Evolutionary conservation across 495 filamentous ascomycete species (phyloP).

Genomic region (Penicillium psychrofluorescens): DNA sequence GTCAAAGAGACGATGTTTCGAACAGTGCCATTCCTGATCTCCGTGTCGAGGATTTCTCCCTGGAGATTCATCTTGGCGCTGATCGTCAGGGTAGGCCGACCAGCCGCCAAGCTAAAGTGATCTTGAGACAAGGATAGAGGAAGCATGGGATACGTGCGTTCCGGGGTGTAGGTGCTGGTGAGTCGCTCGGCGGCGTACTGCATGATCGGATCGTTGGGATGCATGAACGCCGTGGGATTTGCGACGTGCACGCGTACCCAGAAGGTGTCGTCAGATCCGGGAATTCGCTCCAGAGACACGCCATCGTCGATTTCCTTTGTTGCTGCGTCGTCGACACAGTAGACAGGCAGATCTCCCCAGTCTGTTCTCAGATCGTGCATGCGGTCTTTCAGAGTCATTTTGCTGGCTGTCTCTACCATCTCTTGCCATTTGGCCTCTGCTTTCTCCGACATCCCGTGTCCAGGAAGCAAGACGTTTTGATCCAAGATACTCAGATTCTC

Average conservation of each 20-base stretch:
- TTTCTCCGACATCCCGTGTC: slow-evolving; percentile 30
- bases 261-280: slow-evolving; percentile 44
- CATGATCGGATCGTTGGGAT: slow-evolving; percentile 47
- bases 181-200: slow-evolving; percentile 56
- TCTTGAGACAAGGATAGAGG: slow-evolving; percentile 44
- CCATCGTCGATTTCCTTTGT: slow-evolving; percentile 87
- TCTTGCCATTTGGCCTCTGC: slow-evolving; percentile 27
- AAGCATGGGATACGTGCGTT: slow-evolving; percentile 71
- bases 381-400: slow-evolving; percentile 25
- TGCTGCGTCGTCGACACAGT: slow-evolving; percentile 68
- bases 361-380: slow-evolving; percentile 60
- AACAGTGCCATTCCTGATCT: slow-evolving; percentile 63
- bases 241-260: slow-evolving; percentile 91
- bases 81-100: slow-evolving; percentile 72
- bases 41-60: slow-evolving; percentile 61
- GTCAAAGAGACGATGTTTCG: slow-evolving; percentile 71
- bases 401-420: slow-evolving; percentile 15
- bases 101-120: slow-evolving; percentile 61
- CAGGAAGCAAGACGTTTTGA: slow-evolving; percentile 55
- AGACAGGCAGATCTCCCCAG: slow-evolving; percentile 65
- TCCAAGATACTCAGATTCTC: slow-evolving; percentile 62
- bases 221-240: slow-evolving; percentile 84
- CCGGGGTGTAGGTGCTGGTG: slow-evolving; percentile 67
- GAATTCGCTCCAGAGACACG: slow-evolving; percentile 65
- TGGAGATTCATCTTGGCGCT: slow-evolving; percentile 61